Percentiles rank a stretch among this genome's conserved stretches.
These are phyloP conservation scores for Drosera capensis DNA, from an alignment of 148 eudicot genomes.

Conservation along the genomic window DNA sequence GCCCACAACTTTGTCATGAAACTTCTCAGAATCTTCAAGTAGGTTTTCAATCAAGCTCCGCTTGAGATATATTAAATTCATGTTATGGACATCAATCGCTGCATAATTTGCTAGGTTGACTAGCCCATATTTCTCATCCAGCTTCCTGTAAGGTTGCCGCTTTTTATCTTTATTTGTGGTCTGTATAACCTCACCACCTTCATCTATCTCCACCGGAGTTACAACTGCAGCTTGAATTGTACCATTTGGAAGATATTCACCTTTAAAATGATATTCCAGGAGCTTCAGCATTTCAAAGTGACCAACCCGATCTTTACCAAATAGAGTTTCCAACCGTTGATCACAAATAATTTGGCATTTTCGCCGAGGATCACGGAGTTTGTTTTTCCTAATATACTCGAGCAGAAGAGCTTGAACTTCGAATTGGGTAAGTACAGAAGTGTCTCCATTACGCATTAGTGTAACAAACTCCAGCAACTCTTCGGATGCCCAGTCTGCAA, in stretches of 20 bases:
- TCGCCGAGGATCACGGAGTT: conserved; percentile 71
- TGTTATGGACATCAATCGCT: conserved; percentile 77
- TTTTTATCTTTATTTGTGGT: conserved; percentile 32
- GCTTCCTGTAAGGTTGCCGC: conserved; percentile 40
- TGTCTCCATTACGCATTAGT: not conserved
- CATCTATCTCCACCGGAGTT: conserved; percentile 28
- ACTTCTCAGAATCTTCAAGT: conserved; percentile 34
- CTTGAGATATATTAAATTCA: conserved; percentile 64
- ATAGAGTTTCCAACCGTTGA: conserved; percentile 49
- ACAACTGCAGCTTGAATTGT: conserved; percentile 34
- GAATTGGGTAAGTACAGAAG: not conserved
- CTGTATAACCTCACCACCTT: conserved; percentile 17
- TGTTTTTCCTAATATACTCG: conserved; percentile 67
- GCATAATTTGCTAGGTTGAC: conserved; percentile 63
- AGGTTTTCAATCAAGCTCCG: conserved; percentile 61
- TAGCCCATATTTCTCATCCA: conserved; percentile 32
- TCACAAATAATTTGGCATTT: conserved; percentile 87
- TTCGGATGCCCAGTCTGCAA: not conserved
- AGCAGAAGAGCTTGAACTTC: conserved; percentile 29
- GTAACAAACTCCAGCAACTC: not conserved
- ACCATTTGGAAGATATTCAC: conserved; percentile 36
- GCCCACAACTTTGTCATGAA: conserved; percentile 74
- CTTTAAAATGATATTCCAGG: conserved; percentile 59
- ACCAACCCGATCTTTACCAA: conserved; percentile 67
- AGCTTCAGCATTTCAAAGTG: conserved; percentile 91